phyloP scores from a whole-genome alignment of 768 basidiomycete genomes.

The Panus rudis region DNA sequence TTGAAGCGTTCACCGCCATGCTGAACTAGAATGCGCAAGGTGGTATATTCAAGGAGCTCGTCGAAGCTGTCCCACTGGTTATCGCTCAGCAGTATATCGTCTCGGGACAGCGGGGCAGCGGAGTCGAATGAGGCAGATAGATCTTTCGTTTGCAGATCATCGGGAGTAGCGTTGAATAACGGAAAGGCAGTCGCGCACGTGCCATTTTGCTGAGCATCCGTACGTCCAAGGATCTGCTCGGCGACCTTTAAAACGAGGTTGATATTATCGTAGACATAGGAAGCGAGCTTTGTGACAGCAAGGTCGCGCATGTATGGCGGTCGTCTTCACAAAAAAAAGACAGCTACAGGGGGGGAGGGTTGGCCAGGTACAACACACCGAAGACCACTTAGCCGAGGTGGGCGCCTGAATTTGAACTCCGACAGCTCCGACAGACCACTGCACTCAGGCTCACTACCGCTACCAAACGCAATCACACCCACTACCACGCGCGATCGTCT shows the following conservation, averaged over 20 bases:
- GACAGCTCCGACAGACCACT: no score
- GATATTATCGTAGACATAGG: constrained; percentile 31
- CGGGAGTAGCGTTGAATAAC: constrained; percentile 16
- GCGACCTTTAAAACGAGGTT: constrained; percentile 24
- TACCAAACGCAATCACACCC: no score
- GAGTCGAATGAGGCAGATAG: constrained; percentile 13
- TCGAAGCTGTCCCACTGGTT: constrained; percentile 14
- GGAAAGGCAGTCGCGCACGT: constrained; percentile 28
- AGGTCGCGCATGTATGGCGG: no score
- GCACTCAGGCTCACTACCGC: no score
- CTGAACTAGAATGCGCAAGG: constrained; percentile 24
- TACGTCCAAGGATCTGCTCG: constrained; percentile 28
- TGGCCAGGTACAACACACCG: no score
- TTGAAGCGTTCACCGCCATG: constrained; percentile 17
- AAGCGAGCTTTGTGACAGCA: constrained; percentile 13
- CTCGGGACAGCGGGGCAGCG: constrained; percentile 18
- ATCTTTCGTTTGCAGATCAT: constrained; percentile 18
- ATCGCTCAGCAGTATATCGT: constrained; percentile 20
- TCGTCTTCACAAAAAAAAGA: no score
- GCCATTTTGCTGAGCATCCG: constrained; percentile 29
- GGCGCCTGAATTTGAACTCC: no score
- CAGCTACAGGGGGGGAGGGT: no score
- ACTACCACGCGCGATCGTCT: no score
- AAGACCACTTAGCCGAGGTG: no score
- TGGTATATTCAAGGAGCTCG: constrained; percentile 14